phyloP scores from a whole-genome alignment of 768 basidiomycete species.

The Termitomyces sp. region DNA sequence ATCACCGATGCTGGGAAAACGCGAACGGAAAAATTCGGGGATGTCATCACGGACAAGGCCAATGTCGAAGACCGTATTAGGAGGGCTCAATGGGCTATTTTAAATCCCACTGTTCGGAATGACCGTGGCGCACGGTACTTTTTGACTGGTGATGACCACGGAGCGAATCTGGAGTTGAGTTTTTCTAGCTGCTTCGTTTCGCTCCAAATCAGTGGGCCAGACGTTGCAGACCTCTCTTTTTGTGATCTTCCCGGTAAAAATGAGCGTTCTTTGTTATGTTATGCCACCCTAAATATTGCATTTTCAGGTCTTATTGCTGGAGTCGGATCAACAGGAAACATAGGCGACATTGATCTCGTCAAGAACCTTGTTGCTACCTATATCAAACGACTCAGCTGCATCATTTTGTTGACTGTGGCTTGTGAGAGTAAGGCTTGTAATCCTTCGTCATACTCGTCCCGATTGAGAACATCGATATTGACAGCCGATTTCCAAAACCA shows the following conservation, averaged over 20 bases:
- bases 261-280: neutral
- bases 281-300: neutral
- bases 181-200: conserved; percentile 58
- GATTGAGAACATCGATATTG: neutral
- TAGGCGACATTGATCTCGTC: conserved; percentile 56
- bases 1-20: conserved; percentile 35
- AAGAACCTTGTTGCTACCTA: conserved; percentile 51
- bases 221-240: conserved; percentile 60
- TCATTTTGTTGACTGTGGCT: conserved; percentile 52
- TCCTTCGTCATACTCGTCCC: neutral
- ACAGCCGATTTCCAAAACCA: conserved; percentile 80
- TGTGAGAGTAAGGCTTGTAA: conserved; percentile 50
- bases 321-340: conserved; percentile 41
- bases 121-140: conserved; percentile 21
- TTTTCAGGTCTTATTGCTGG: conserved; percentile 52
- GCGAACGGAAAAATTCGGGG: conserved; percentile 37
- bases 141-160: conserved; percentile 30
- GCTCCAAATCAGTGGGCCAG: conserved; percentile 51
- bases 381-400: conserved; percentile 57
- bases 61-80: conserved; percentile 63
- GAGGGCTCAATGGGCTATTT: conserved; percentile 58
- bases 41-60: conserved; percentile 39
- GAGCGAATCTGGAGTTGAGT: conserved; percentile 17
- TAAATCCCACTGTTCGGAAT: conserved; percentile 41
- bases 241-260: conserved; percentile 52